Base-by-base conservation (phyloP, 1,284 basidiomycete genomes). In the Tilletia horrida region DNA sequence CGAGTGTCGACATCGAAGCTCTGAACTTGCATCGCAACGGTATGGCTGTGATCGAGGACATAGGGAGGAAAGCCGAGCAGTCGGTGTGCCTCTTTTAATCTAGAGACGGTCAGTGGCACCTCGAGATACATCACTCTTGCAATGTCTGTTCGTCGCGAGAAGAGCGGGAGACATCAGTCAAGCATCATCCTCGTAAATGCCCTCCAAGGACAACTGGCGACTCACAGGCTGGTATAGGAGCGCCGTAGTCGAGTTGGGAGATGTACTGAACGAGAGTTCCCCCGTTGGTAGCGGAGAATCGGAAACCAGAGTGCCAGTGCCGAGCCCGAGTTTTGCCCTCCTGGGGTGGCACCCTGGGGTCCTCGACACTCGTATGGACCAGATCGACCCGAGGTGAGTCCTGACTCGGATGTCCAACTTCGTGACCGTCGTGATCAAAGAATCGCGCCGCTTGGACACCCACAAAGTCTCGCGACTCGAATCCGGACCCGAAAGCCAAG, bases 1-100 rank as follows among this genome's bases (percentile, higher is more conserved):
- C 55, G 55, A 16, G 55, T 59, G 3, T 59, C 55, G 55, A 59
- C 55, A 27, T 59, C 55, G 55, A 59, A 59, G 55, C 55, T 59
- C 16, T 59, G 55, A 8, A 59, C 27, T 29, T 59, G 55, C 55
- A 59, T 35, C 25, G 31, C 55, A 29, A 59, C 35, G 31, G 55
- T 59, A 21, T 59, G 31, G 14, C 27, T 59, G 16, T 25, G 55
- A 40, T 59, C 55, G 31, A 35, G 29, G 55, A 59, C 55, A 29
- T 59, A 59, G 16, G 55, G 55, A 16, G 55, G 55, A 14, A 59
- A 59, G 3, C 55, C 55, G 35, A 59, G 27, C 29, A 59, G 29
- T 2, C 55, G 55, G 16, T 31, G 18, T 25, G 55, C 27, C 29
- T 59, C 55, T 13, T 40, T 31, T 16, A 59, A 40, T 35, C 55